These are phyloP conservation scores for Acanthamoeba triangularis DNA, from an alignment of 208 protist genomes.

Conservation along the genomic window DNA sequence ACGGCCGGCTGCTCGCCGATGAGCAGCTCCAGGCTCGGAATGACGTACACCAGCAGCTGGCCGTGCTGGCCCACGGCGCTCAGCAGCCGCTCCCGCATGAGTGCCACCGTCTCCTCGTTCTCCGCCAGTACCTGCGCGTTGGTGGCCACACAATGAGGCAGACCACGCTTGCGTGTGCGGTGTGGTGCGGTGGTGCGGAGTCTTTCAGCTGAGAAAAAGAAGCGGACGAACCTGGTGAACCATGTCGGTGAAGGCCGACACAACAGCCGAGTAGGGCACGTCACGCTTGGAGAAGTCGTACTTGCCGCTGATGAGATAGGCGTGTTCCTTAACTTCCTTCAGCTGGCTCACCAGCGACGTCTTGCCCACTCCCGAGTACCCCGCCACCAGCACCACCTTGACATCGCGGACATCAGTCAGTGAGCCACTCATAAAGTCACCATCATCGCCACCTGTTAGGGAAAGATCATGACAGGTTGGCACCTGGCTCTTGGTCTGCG, in stretches of 20 bases:
- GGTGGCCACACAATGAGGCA: not conserved
- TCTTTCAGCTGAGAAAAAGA: not conserved
- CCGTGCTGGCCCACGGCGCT: constrained; percentile 17
- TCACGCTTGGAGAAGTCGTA: constrained; percentile 73
- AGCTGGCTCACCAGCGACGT: constrained; percentile 49
- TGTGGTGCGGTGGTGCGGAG: not conserved
- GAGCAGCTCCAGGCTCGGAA: constrained; percentile 65
- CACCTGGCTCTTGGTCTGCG: not conserved
- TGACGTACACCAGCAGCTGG: constrained; percentile 14
- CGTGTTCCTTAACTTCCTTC: not conserved
- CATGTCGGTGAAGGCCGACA: constrained; percentile 60
- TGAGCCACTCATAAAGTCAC: too few species aligned
- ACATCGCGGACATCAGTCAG: too few species aligned
- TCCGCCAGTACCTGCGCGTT: not conserved
- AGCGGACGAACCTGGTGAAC: not conserved
- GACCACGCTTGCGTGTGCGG: too few species aligned
- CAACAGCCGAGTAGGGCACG: constrained; percentile 58
- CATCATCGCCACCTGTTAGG: too few species aligned
- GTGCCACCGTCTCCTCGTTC: not conserved
- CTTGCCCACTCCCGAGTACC: constrained; percentile 65
- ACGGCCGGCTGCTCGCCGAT: constrained; percentile 54
- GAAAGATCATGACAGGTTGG: too few species aligned
- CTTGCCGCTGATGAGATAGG: constrained; percentile 70
- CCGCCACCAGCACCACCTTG: constrained; percentile 31
- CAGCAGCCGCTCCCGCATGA: not conserved